Base-by-base conservation (phyloP, 73 alveolate species). In the Durusdinium trenchii region DNA sequence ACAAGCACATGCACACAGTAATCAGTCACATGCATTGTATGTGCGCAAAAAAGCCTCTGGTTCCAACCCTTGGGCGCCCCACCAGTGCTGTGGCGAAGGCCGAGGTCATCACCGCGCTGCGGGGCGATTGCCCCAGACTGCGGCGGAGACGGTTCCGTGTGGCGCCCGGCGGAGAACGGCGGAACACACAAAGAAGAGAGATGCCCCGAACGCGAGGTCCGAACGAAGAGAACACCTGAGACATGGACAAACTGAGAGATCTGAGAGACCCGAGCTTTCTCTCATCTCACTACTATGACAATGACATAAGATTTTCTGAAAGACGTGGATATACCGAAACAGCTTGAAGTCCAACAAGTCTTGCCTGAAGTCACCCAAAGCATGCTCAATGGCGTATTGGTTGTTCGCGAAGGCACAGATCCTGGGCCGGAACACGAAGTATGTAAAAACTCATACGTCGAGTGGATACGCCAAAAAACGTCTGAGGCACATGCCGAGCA, bases 331-430 rank as follows among this genome's bases (percentile, higher is more conserved):
- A 60, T 32, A 6, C 26, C 26, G 79, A n/a, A 30, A 42, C 79
- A 64, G 9, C 40, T 42, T 23, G 38, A 7, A 35, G 46, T 12
- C 26, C 85, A 73, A 23, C 10, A 73, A 73, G 30, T 48, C 48
- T 45, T 20, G 47, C 97, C 97, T 90, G 97, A 90, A 90, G 81
- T 90, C 97, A 20, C 97, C 97, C 73, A 90, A 43, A 45, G 97
- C 97, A 35, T 90, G 97, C 48, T 90, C 97, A 35, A 90, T 90
- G 76, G 97, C 97, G 60, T 67, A 90, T 51, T 90, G 97, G 73
- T 90, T 90, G 87, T 90, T 90, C 54, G 97, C 97, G 30, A 90
- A 90, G 75, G 97, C 97, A 40, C 97, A 90, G 60, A 90, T 90
- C 97, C 97, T 90, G 18, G 51, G 86, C 6, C 84, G 6, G 84